Evolutionary conservation across 768 basidiomycete genomes (phyloP), one percentile per base, ranked within the genome.

Genomic region (Tylopilus felleus): DNA sequence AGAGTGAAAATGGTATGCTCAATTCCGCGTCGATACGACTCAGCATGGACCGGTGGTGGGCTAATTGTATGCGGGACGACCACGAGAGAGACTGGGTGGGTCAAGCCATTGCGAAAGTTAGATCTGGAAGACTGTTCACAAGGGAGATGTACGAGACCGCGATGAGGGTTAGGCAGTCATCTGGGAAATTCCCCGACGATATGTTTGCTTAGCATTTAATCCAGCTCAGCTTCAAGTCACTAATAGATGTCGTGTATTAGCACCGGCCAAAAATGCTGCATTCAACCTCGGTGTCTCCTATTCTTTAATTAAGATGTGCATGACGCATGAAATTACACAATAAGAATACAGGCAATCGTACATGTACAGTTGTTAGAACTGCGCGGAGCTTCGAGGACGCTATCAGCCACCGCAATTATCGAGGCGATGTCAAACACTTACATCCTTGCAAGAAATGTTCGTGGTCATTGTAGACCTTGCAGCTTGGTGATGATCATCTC

Each of bases 11-110:
- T 21, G 71, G 73, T 28, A 70, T 77, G 61, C 74, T 90, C 40
- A 74, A 80, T 61, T 73, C 78, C n/a, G 59, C 62, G 10, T 68
- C 69, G 12, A 71, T 88, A 46, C 65, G 68, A 46, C 69, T 71
- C 58, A 89, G 88, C 65, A 88, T 89, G 86, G 88, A 88, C 56
- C 73, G 75, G 52, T 90, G 85, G 84, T 89, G 88, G 88, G 81
- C 82, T 19, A 86, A 86, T 61, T 90, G 87, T 64, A 71, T 88
- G 47, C 75, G 88, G 55, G 76, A 84, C 57, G 75, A 77, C n/a
- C 70, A 74, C 55, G 84, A 86, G 57, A 74, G 86, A 57, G 63
- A 69, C 23, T 84, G 80, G 78, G 74, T 89, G 36, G 71, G 74
- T 28, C 67, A 63, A n/a, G 57, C 78, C 49, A 80, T 88, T 29